Evolutionary conservation across 202 grass and related monocot species (phyloP).

Genomic region (Setaria viridis): DNA sequence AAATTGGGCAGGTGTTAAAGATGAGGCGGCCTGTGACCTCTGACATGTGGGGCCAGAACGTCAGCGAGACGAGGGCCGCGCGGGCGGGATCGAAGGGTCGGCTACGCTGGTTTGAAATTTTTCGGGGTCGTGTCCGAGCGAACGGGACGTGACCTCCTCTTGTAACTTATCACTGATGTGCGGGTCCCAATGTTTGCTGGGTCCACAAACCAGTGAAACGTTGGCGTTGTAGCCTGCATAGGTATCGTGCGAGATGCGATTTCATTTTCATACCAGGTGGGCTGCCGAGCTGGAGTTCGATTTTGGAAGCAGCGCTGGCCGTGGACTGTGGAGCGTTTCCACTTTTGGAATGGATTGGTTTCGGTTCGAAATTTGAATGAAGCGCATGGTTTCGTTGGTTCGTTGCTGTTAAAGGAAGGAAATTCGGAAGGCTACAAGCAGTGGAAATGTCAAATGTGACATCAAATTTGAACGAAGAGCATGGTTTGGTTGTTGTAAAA

Average conservation of each 20-base stretch:
- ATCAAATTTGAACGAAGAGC: not conserved
- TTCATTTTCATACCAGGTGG: not conserved
- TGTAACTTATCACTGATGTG: accelerated
- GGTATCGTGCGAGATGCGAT: too few species aligned
- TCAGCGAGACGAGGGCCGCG: slow-evolving; percentile 5
- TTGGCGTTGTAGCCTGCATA: too few species aligned
- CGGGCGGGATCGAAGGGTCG: slow-evolving; percentile 51
- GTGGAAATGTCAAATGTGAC: not conserved
- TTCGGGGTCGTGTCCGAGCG: slow-evolving; percentile 50
- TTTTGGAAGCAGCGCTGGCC: not conserved
- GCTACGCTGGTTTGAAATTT: slow-evolving; percentile 57
- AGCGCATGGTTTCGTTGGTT: not conserved
- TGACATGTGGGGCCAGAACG: not conserved
- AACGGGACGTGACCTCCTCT: accelerated
- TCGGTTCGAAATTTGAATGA: slow-evolving; percentile 46
- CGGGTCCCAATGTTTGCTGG: accelerated
- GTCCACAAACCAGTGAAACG: not conserved
- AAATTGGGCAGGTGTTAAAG: slow-evolving; percentile 47
- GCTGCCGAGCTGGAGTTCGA: not conserved
- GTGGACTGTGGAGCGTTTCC: not conserved
- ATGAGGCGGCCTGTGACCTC: slow-evolving; percentile 15
- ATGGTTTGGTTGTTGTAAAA: not conserved
- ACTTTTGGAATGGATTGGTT: slow-evolving; percentile 44
- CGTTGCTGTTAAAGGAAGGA: not conserved
- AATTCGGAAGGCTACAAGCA: not conserved